These are phyloP conservation scores for Didymellaceae sp. DNA, from an alignment of 2,329 filamentous ascomycete genomes.

Conservation along the genomic window DNA sequence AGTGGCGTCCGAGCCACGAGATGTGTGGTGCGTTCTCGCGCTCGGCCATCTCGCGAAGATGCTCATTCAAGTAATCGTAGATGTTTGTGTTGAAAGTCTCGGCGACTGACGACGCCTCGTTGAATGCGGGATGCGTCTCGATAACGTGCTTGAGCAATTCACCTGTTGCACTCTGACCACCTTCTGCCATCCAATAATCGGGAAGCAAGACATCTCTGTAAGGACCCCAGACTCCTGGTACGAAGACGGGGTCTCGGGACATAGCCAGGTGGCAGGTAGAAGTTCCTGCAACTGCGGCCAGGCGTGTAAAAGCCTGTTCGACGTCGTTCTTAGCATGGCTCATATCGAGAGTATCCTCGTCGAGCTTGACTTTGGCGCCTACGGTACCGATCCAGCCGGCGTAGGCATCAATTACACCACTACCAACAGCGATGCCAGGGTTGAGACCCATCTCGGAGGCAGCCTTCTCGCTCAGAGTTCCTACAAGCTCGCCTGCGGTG, in stretches of 20 bases:
- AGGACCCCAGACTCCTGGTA: constrained; percentile 94
- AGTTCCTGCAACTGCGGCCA: constrained; percentile 93
- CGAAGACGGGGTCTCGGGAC: constrained; percentile 91
- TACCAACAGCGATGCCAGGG: constrained; percentile 88
- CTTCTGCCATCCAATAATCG: constrained; percentile 95
- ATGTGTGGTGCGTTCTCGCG: constrained; percentile 75
- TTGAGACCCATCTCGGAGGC: constrained; percentile 83
- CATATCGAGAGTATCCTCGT: constrained; percentile 70
- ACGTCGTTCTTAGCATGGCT: constrained; percentile 79
- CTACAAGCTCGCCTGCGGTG: constrained; percentile 90
- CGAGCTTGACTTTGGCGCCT: constrained; percentile 88
- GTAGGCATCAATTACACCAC: constrained; percentile 97
- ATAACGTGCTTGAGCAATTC: constrained; percentile 93
- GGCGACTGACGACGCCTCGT: constrained; percentile 78
- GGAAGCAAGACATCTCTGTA: constrained; percentile 94
- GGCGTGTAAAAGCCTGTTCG: constrained; percentile 88
- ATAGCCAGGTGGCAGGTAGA: constrained; percentile 98
- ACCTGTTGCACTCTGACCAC: constrained; percentile 94
- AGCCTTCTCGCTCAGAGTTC: constrained; percentile 82
- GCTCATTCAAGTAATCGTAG: constrained; percentile 92
- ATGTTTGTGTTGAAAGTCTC: constrained; percentile 86
- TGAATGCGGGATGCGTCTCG: constrained; percentile 91
- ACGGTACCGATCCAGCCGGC: constrained; percentile 99
- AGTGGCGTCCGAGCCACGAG: constrained; percentile 86
- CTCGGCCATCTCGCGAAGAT: constrained; percentile 77